These are phyloP conservation scores for Entomortierella parvispora DNA, from an alignment of 192 early-diverging fungal species.

Conservation along the genomic window DNA sequence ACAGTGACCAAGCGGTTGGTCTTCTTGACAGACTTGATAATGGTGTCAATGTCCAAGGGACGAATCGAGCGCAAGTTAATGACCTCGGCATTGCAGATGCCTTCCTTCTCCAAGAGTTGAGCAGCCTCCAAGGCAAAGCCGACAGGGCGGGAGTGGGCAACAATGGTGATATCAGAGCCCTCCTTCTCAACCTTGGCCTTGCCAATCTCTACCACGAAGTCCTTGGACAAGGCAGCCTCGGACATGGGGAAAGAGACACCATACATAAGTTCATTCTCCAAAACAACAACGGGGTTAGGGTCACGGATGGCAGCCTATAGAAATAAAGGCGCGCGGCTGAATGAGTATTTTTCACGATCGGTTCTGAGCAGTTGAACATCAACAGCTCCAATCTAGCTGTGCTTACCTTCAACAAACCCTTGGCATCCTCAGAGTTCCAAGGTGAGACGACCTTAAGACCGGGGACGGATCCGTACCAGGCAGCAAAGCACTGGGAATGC, in stretches of 20 bases:
- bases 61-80: slow-evolving; percentile 97
- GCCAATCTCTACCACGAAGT: slow-evolving; percentile 90
- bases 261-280: slow-evolving; percentile 98
- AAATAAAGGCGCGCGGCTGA: too few species aligned
- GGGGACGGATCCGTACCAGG: slow-evolving; percentile 97
- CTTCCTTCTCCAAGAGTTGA: slow-evolving; percentile 80
- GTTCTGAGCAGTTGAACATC: too few species aligned
- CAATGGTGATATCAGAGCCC: slow-evolving; percentile 90
- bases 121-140: slow-evolving; percentile 88
- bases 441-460: slow-evolving; percentile 96
- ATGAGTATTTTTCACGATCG: too few species aligned
- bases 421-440: slow-evolving; percentile 94
- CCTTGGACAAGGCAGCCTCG: slow-evolving; percentile 67
- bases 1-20: slow-evolving; percentile 95
- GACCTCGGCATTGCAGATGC: slow-evolving; percentile 79
- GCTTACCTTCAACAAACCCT: slow-evolving; percentile 91
- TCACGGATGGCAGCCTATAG: slow-evolving; percentile 90
- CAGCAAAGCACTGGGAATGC: slow-evolving; percentile 97
- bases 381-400: too few species aligned
- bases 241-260: slow-evolving; percentile 86
- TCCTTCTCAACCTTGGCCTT: slow-evolving; percentile 80
- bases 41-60: slow-evolving; percentile 89
- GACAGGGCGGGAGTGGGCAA: slow-evolving; percentile 90
- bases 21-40: slow-evolving; percentile 93
- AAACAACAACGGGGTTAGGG: slow-evolving; percentile 94